A percentile compares a stretch with the other conserved stretches of the same genome.
phyloP scores from a whole-genome alignment of 495 filamentous ascomycete species.

The Elasticomyces elasticus region DNA sequence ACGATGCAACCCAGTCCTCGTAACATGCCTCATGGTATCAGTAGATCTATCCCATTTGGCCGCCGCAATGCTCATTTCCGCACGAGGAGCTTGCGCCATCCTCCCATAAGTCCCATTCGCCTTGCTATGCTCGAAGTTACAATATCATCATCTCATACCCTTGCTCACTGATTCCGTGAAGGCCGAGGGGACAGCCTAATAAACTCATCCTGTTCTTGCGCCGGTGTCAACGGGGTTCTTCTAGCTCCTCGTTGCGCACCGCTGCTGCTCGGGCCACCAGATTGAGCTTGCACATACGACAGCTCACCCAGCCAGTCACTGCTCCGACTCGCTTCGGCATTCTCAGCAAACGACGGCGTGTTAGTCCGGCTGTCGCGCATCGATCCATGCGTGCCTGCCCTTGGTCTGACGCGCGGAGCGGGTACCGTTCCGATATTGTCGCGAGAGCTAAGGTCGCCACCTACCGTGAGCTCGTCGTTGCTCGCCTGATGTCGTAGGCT shows the following conservation, averaged over 20 bases:
- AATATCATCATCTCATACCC: not conserved
- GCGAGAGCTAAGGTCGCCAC: conserved; percentile 20
- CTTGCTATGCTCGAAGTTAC: not conserved
- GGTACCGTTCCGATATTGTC: conserved; percentile 19
- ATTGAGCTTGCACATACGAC: not conserved
- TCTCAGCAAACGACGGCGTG: not conserved
- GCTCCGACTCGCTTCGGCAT: not conserved
- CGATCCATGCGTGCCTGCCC: conserved; percentile 12
- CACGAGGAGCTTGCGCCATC: not conserved
- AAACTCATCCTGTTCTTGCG: conserved; percentile 19
- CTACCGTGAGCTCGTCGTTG: conserved; percentile 6
- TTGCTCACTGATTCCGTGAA: not conserved
- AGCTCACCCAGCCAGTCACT: conserved; percentile 3
- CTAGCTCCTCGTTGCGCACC: not conserved
- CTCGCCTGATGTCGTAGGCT: not conserved
- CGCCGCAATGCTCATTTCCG: not conserved
- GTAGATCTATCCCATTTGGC: too few species aligned
- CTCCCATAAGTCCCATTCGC: not conserved
- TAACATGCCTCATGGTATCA: too few species aligned
- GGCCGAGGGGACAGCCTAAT: not conserved
- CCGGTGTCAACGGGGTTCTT: conserved; percentile 11
- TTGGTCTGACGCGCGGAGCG: conserved; percentile 11
- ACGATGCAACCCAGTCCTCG: too few species aligned
- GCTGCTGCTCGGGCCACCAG: not conserved
- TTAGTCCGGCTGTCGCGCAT: not conserved